Evolutionary conservation across 345 rosid species (phyloP).

Genomic region (Murraya koenigii): DNA sequence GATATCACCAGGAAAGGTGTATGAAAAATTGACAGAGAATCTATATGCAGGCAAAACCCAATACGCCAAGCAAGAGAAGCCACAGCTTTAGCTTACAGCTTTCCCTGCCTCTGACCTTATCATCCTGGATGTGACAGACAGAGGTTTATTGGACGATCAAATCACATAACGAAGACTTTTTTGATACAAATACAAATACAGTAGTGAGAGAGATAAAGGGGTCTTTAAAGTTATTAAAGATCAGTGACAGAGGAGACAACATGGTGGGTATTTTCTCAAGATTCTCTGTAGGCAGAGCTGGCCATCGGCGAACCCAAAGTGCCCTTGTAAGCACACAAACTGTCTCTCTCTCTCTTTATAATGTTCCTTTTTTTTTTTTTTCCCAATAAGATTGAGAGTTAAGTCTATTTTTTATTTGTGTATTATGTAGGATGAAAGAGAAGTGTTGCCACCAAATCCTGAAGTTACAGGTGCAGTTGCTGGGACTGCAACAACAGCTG

Average conservation of each 20-base stretch:
- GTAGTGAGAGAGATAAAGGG: neutral
- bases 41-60: slow-evolving; percentile 37
- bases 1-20: neutral
- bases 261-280: slow-evolving; percentile 97
- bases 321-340: slow-evolving; percentile 56
- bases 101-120: neutral
- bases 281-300: slow-evolving; percentile 63
- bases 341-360: neutral
- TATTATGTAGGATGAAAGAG: slow-evolving; percentile 60
- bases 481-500: slow-evolving; percentile 28
- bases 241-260: slow-evolving; percentile 1
- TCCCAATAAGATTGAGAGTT: neutral
- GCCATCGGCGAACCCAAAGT: slow-evolving; percentile 86
- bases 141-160: neutral
- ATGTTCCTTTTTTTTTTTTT: neutral
- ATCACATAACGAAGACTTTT: neutral
- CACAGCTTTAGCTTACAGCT: neutral
- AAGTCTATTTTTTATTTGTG: neutral
- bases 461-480: slow-evolving; percentile 35
- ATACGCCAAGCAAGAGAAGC: slow-evolving; percentile 26
- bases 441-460: slow-evolving; percentile 56
- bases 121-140: neutral
- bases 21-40: slow-evolving; percentile 1
- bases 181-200: neutral
- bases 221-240: slow-evolving; percentile 8